phyloP scores from a whole-genome alignment of 257 asterid genomes.

The Verbena officinalis region DNA sequence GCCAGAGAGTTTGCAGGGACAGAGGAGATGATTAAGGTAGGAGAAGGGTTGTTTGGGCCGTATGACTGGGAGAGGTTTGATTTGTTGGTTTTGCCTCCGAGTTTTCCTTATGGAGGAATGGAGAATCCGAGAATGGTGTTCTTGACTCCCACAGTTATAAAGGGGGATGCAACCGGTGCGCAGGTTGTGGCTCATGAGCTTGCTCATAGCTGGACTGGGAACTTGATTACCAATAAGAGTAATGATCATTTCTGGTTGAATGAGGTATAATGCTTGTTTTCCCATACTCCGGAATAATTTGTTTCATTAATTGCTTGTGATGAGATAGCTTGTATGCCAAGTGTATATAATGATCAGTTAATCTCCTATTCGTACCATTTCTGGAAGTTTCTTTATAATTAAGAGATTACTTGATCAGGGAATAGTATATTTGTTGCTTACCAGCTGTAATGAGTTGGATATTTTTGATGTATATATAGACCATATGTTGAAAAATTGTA shows the following conservation, averaged over 20 bases:
- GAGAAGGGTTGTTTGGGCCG: slow-evolving; percentile 84
- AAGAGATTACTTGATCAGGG: slow-evolving; percentile 3
- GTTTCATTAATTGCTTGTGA: no score
- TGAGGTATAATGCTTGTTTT: slow-evolving; percentile 59
- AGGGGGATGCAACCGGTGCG: slow-evolving; percentile 84
- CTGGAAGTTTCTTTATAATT: slow-evolving; percentile 1
- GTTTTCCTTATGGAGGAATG: slow-evolving; percentile 97
- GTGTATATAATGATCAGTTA: background rate
- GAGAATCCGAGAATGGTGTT: slow-evolving; percentile 96
- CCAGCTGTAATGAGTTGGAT: slow-evolving; percentile 11
- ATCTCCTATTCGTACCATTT: background rate
- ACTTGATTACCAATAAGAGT: slow-evolving; percentile 91
- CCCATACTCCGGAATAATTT: no score
- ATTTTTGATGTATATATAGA: background rate
- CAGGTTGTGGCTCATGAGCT: slow-evolving; percentile 98
- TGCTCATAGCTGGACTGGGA: slow-evolving; percentile 99
- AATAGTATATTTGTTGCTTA: background rate
- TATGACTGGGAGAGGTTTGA: slow-evolving; percentile 98
- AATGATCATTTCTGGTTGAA: slow-evolving; percentile 98
- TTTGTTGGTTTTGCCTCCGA: slow-evolving; percentile 93
- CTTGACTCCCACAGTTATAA: slow-evolving; percentile 91
- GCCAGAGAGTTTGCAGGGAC: slow-evolving; percentile 85
- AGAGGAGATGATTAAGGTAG: slow-evolving; percentile 89
- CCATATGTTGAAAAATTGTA: slow-evolving; percentile 10
- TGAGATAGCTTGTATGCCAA: slow-evolving; percentile 1